Evolutionary conservation across 2,329 filamentous ascomycete genomes (phyloP).

Genomic region (Penicillium brevicompactum): DNA sequence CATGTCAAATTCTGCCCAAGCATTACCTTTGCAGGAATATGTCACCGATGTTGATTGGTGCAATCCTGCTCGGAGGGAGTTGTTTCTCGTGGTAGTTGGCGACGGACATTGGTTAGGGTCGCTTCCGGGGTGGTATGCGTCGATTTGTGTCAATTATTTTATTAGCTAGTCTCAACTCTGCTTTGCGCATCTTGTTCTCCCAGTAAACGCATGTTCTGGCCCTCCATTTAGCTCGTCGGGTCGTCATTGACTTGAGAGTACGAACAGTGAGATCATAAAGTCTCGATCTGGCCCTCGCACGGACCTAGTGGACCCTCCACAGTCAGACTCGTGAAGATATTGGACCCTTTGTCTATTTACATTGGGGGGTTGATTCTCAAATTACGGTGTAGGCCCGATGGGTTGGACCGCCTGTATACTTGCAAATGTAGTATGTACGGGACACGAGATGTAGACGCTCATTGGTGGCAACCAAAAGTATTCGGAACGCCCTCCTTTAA

Average conservation of each 20-base stretch:
- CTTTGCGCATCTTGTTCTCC: neutral
- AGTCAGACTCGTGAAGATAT: neutral
- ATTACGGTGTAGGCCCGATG: too few relatives aligned
- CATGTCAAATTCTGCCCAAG: slow-evolving; percentile 16
- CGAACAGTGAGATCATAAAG: slow-evolving; percentile 20
- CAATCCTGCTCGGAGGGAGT: slow-evolving; percentile 9
- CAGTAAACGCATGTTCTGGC: neutral
- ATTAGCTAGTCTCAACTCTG: slow-evolving; percentile 17
- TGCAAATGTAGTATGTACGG: neutral
- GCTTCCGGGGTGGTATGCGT: slow-evolving; percentile 51
- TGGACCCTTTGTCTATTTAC: too few relatives aligned
- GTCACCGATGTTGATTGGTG: slow-evolving; percentile 2
- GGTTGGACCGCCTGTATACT: too few relatives aligned
- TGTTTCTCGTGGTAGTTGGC: slow-evolving; percentile 34
- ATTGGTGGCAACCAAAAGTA: neutral
- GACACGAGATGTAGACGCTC: neutral
- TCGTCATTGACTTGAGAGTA: slow-evolving; percentile 1
- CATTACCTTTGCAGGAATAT: slow-evolving; percentile 1
- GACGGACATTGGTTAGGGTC: slow-evolving; percentile 50
- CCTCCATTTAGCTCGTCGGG: neutral
- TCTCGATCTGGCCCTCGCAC: slow-evolving; percentile 13
- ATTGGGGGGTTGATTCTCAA: too few relatives aligned
- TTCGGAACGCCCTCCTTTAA: neutral
- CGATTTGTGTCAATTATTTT: slow-evolving; percentile 30
- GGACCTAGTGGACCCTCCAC: slow-evolving; percentile 4